phyloP scores from a whole-genome alignment of 2,329 filamentous ascomycete species.

The Colletotrichum abscissum region DNA sequence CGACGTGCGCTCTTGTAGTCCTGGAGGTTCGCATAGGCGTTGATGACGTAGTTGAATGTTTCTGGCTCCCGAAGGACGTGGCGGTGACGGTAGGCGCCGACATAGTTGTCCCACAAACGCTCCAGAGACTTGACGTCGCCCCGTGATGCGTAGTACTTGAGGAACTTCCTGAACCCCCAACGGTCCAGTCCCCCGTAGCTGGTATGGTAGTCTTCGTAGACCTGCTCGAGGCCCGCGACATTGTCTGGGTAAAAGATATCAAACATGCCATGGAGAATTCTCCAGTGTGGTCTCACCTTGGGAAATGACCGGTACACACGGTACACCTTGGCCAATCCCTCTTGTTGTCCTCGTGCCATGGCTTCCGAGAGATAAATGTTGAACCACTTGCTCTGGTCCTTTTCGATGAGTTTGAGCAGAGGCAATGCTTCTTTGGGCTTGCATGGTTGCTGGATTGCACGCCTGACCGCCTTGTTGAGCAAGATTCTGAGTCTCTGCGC shows the following conservation, averaged over 20 bases:
- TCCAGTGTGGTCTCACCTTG: constrained; percentile 47
- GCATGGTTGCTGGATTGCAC: constrained; percentile 47
- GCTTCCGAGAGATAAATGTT: constrained; percentile 54
- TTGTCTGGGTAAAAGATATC: constrained; percentile 52
- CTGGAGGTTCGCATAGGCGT: constrained; percentile 77
- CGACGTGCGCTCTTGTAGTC: constrained; percentile 69
- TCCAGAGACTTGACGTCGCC: constrained; percentile 60
- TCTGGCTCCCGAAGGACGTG: constrained; percentile 46
- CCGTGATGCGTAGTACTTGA: constrained; percentile 59
- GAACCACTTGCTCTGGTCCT: constrained; percentile 54
- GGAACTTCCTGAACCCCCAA: constrained; percentile 59
- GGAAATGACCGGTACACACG: constrained; percentile 56
- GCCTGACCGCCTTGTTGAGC: constrained; percentile 44
- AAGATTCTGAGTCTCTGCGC: constrained; percentile 39
- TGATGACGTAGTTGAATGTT: constrained; percentile 70
- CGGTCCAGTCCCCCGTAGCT: constrained; percentile 52
- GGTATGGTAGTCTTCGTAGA: constrained; percentile 62
- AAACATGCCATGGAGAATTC: constrained; percentile 58
- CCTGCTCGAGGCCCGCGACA: constrained; percentile 54
- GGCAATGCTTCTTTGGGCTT: constrained; percentile 45
- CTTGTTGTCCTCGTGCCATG: constrained; percentile 41
- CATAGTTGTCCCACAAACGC: constrained; percentile 58
- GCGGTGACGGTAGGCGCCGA: constrained; percentile 45
- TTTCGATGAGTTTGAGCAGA: constrained; percentile 54
- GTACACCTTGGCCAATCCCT: constrained; percentile 56